Percentiles rank a stretch among this genome's conserved stretches.
Conservation (phyloP, 371 early-diverging fungal species). For the Mortierella sp. region DNA sequence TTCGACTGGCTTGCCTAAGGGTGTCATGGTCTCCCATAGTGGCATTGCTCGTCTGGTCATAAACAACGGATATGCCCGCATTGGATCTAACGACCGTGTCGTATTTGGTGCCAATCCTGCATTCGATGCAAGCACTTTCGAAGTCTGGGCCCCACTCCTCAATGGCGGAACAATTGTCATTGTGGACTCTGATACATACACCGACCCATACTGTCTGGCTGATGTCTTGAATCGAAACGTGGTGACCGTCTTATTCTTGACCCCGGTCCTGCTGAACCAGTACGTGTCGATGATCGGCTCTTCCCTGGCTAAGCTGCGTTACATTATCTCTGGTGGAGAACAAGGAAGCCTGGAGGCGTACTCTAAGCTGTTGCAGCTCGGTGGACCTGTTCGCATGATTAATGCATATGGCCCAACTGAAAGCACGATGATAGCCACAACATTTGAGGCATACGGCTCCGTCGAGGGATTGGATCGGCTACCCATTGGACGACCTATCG, state of each 20-base stretch:
- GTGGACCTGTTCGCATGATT: not conserved
- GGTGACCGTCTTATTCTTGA: not conserved
- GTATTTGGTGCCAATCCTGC: constrained; percentile 2
- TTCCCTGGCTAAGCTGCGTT: constrained; percentile 1
- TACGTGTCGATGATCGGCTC: not conserved
- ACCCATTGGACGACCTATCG: constrained; percentile 6
- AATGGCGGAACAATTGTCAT: not conserved
- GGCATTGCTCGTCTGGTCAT: constrained; percentile 22
- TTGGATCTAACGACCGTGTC: not conserved
- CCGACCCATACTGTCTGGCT: not conserved
- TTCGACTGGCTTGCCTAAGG: constrained; percentile 61
- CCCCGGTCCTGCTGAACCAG: not conserved
- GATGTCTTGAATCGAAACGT: not conserved
- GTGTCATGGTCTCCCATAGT: constrained; percentile 52
- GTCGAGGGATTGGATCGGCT: not conserved
- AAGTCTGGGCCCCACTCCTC: constrained; percentile 6
- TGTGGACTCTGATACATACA: not conserved
- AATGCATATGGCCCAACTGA: constrained; percentile 46
- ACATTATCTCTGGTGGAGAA: not conserved
- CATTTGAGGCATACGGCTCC: not conserved
- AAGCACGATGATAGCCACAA: constrained; percentile 2
- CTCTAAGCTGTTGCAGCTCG: not conserved
- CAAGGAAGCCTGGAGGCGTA: not conserved
- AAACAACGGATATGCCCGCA: not conserved
- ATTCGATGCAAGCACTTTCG: not conserved